Percentiles rank a stretch among this genome's conserved stretches.
phyloP scores from a whole-genome alignment of 768 basidiomycete genomes.

The Hygrocybe coccinea region DNA sequence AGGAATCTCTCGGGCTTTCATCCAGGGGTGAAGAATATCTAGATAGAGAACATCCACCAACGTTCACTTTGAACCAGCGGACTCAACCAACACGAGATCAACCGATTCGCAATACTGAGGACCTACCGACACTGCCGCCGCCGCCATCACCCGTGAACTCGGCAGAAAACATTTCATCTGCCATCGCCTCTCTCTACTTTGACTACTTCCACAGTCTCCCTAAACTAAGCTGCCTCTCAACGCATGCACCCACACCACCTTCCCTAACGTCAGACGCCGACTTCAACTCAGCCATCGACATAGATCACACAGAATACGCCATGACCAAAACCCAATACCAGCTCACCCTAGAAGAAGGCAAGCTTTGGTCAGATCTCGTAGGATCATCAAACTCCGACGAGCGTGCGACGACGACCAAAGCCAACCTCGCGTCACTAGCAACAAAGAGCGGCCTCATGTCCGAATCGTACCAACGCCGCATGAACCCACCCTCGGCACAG shows the following conservation, averaged over 20 bases:
- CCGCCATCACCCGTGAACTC: too few relatives aligned
- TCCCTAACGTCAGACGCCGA: constrained; percentile 9
- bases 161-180: constrained; percentile 29
- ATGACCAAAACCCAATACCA: constrained; percentile 62
- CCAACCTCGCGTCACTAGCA: constrained; percentile 32
- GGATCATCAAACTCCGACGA: constrained; percentile 4
- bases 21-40: too few relatives aligned
- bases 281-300: constrained; percentile 21
- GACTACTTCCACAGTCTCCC: constrained; percentile 46
- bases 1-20: too few relatives aligned
- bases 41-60: too few relatives aligned
- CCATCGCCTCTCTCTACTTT: constrained; percentile 45
- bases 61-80: too few relatives aligned
- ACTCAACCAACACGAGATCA: too few relatives aligned
- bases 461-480: constrained; percentile 61
- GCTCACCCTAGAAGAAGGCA: constrained; percentile 56
- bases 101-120: too few relatives aligned
- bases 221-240: constrained; percentile 40
- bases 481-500: constrained; percentile 51
- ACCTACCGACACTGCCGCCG: too few relatives aligned
- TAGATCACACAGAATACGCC: constrained; percentile 38
- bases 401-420: constrained; percentile 7
- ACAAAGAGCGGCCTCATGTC: constrained; percentile 54
- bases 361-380: constrained; percentile 49
- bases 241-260: constrained; percentile 20